Evolutionary conservation across 306 rosid genomes (phyloP), one percentile per base, ranked within the genome.

Genomic region (Castanea crenata): DNA sequence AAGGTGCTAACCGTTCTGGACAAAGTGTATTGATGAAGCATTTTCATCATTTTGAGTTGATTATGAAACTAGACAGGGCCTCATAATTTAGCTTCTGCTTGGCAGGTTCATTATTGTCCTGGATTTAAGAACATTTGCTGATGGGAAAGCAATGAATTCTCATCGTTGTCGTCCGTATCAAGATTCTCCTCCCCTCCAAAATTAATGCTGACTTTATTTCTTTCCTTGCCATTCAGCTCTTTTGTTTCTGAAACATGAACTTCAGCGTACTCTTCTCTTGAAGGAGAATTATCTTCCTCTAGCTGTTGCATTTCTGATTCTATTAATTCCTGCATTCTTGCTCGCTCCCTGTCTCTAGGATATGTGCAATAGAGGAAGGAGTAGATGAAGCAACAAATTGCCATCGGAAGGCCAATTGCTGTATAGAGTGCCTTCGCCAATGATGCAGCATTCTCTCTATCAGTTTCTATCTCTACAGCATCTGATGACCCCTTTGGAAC

Each of bases 331-430:
- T 81, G 88, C 94, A 92, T 89, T 86, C 86, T 76, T 18, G 97
- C 97, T n/a, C 92, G 86, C 7, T 91, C 97, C 76, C 97, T 71
- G 84, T 94, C 98, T 80, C 91, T 91, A 2, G 98, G 97, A 80
- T 94, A 94, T 18, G 97, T 86, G 73, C 83, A 84, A 61, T 90
- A 91, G 25, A 94, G 93, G 82, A 92, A 90, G 29, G 96, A 88
- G 83, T 91, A 92, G 62, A 92, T 90, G 74, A 75, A 73, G 74
- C 91, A 89, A 38, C 97, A 87, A 2, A 94, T 73, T 12, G 81
- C 76, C 93, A 86, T 87, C 3, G 98, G n/a, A 76, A 92, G 69
- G 20, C 92, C 85, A 49, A 92, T 88, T 57, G 96, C 96, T 5
- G 88, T 78, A 59, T 86, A 94, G 56, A 88, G 89, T 57, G 97